Base-by-base conservation (phyloP, 805 yeast species). In the Cyberlindnera petersonii region DNA sequence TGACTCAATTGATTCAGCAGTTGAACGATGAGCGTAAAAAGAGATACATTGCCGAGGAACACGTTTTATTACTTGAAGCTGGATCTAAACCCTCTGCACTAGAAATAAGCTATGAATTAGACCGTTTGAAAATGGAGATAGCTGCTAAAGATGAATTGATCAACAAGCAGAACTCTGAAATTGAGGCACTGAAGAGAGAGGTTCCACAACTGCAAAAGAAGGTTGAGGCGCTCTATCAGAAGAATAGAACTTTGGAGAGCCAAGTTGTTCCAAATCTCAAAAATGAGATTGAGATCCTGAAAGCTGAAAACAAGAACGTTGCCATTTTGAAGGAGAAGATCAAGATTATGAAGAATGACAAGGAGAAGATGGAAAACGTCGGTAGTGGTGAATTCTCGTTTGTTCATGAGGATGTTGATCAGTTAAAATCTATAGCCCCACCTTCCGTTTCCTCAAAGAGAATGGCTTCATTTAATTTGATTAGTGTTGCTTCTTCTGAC, bases 21-120 rank as follows among this genome's bases (percentile, higher is more conserved):
- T 56, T 85, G 41, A 75, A 74, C 39, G 77, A 75, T 22, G 91
- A 85, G 55, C 66, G 91, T 44, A 65, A 75, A 47, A 71, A 77
- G 40, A 62, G 94, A 37, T 78, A 73, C 47, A 74, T 81, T 21
- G 79, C 86, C 21, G 93, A 84, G 50, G 89, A 82, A 46, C 79
- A 81, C 48, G 74, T 80, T 0, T 53, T 82, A 24, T 58, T 78
- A 26, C 56, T 69, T 44, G 84, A 79, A 46, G 65, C 72, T 47
- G 76, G 78, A 9, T 61, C 64, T 35, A 56, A 66, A 21, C 80
- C 85, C 21, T 68, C 76, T 35, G 63, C 77, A 14, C 63, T 79
- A 22, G 78, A 79, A 37, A 55, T 81, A 43, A 70, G 74, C 24
- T 74, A 75, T 49, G 77, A 77, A 42, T 75, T 77, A 43, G 69